Evolutionary conservation across 352 stramenopile genomes (phyloP).

Genomic region (Pythium insidiosum): DNA sequence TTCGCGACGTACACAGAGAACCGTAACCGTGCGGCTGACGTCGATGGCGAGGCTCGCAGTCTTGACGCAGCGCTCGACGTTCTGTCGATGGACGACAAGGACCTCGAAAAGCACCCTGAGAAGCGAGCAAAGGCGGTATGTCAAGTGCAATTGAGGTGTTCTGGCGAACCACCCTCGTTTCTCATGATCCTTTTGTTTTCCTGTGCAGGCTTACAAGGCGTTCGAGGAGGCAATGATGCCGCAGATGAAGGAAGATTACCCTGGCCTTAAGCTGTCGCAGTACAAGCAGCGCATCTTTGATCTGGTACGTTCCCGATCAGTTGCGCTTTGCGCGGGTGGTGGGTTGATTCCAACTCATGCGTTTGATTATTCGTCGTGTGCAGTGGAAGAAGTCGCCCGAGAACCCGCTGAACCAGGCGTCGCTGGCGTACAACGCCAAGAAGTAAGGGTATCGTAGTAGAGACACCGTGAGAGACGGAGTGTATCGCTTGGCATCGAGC

Average conservation of each 20-base stretch:
- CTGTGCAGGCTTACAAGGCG: slow-evolving; percentile 54
- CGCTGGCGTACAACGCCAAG: slow-evolving; percentile 68
- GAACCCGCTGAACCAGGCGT: slow-evolving; percentile 74
- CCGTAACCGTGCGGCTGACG: slow-evolving; percentile 37
- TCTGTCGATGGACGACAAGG: slow-evolving; percentile 41
- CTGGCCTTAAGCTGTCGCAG: slow-evolving; percentile 70
- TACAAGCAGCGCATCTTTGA: slow-evolving; percentile 79
- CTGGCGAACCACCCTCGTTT: neutral
- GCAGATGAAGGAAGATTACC: slow-evolving; percentile 60
- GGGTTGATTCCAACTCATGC: too few species aligned
- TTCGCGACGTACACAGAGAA: slow-evolving; percentile 51
- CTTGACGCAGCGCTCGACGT: slow-evolving; percentile 58
- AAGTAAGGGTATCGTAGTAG: slow-evolving; percentile 24
- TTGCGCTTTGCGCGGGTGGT: too few species aligned
- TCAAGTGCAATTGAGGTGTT: neutral
- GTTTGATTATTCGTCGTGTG: too few species aligned
- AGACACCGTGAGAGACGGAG: too few species aligned
- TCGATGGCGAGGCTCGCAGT: slow-evolving; percentile 42
- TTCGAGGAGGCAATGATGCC: slow-evolving; percentile 71
- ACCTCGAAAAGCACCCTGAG: slow-evolving; percentile 53
- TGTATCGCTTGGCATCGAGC: too few species aligned
- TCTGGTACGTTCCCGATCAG: slow-evolving; percentile 28
- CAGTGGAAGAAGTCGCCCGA: slow-evolving; percentile 72
- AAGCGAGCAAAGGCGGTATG: slow-evolving; percentile 55
- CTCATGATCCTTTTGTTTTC: neutral